Evolutionary conservation across 768 basidiomycete genomes (phyloP).

Genomic region (Symmetrospora coprosmae): DNA sequence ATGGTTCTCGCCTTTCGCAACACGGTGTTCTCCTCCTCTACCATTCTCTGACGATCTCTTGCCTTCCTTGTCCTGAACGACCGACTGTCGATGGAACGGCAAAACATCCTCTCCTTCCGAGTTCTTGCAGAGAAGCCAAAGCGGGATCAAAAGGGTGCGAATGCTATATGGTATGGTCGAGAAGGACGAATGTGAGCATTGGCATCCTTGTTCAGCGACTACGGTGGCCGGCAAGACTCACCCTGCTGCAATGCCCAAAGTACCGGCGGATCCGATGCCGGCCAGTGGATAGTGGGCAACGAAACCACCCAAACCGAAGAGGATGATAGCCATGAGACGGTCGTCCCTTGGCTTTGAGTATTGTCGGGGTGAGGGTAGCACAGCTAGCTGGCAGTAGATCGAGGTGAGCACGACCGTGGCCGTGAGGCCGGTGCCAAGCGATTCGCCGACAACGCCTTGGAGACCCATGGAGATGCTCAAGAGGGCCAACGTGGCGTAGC

Average conservation of each 20-base stretch:
- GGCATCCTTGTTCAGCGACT: not conserved
- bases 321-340: not conserved
- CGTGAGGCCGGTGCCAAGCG: conserved; percentile 5
- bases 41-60: no score
- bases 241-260: conserved; percentile 2
- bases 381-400: conserved; percentile 4
- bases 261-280: not conserved
- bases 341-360: not conserved
- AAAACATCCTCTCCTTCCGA: not conserved
- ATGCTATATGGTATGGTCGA: not conserved
- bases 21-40: no score
- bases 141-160: not conserved
- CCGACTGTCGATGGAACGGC: no score
- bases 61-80: no score
- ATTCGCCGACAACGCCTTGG: conserved; percentile 12
- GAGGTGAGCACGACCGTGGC: conserved; percentile 16
- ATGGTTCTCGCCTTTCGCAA: no score
- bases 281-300: not conserved
- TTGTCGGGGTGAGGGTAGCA: not conserved
- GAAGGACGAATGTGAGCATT: not conserved
- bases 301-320: not conserved
- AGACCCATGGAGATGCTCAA: conserved; percentile 13
- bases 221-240: not conserved
- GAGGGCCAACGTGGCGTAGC: not conserved
- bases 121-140: not conserved